Conservation (phyloP, 345 rosid species). For the Excoecaria cochinchinensis region DNA sequence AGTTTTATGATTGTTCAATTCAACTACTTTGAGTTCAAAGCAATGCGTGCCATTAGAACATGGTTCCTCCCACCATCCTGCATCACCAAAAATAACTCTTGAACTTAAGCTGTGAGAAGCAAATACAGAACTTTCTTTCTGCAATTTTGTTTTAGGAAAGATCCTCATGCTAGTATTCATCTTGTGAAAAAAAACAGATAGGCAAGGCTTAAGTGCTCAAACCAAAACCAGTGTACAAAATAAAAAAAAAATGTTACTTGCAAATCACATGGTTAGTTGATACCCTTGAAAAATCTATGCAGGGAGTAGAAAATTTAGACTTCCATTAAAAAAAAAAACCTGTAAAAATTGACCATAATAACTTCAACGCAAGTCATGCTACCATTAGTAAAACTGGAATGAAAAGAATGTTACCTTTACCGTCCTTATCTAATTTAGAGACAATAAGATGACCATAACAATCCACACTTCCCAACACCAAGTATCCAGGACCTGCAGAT, state of each 20-base stretch:
- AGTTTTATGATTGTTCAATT: neutral
- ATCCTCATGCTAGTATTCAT: neutral
- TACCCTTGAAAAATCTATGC: neutral
- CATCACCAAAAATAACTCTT: neutral
- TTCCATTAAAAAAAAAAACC: neutral
- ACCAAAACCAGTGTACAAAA: neutral
- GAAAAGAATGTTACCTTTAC: slow-evolving; percentile 39
- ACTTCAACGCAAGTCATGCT: slow-evolving; percentile 4
- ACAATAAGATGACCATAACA: slow-evolving; percentile 61
- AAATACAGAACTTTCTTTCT: neutral
- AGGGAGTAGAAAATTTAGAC: too few species aligned
- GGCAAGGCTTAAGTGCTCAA: neutral
- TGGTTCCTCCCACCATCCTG: neutral
- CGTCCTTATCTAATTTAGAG: slow-evolving; percentile 49
- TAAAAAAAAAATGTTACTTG: neutral
- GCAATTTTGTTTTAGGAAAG: neutral
- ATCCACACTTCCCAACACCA: slow-evolving; percentile 69
- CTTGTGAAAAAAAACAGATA: neutral
- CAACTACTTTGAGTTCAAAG: neutral
- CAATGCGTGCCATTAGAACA: neutral
- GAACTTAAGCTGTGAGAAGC: neutral
- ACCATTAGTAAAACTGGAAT: neutral
- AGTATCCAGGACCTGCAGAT: slow-evolving; percentile 43
- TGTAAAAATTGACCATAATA: neutral
- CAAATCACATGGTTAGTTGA: neutral